phyloP scores from a whole-genome alignment of 257 asterid genomes.

The Nicotiana knightiana region DNA sequence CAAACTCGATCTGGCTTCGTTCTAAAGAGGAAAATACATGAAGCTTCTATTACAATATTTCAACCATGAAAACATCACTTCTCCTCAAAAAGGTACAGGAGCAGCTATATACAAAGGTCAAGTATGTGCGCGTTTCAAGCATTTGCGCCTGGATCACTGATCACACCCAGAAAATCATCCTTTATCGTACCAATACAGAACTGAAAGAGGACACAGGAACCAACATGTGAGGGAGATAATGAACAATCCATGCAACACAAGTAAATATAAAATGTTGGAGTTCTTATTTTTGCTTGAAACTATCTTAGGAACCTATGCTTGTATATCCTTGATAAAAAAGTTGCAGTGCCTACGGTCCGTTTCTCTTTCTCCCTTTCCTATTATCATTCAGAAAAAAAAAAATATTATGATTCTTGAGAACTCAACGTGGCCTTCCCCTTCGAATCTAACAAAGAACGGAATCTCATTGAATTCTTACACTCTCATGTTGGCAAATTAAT shows the following conservation, averaged over 20 bases:
- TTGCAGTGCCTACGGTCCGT: neutral
- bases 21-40: neutral
- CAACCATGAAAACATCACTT: neutral
- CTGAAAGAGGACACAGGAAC: slow-evolving; percentile 29
- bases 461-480: too few relatives aligned
- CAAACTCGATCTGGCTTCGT: neutral
- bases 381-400: neutral
- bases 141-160: slow-evolving; percentile 81
- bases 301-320: neutral
- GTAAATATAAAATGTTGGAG: neutral
- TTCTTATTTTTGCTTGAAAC: neutral
- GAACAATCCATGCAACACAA: neutral
- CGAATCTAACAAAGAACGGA: too few relatives aligned
- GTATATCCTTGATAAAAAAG: neutral
- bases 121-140: slow-evolving; percentile 29
- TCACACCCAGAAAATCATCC: slow-evolving; percentile 93
- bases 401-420: too few relatives aligned
- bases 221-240: neutral
- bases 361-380: neutral
- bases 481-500: too few relatives aligned
- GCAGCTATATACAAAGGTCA: slow-evolving; percentile 7
- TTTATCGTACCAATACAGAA: slow-evolving; percentile 92
- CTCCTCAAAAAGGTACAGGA: neutral
- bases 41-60: neutral
- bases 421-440: too few relatives aligned